Evolutionary conservation across 768 basidiomycete genomes (phyloP).

Genomic region (Dacryopinax spathularia): DNA sequence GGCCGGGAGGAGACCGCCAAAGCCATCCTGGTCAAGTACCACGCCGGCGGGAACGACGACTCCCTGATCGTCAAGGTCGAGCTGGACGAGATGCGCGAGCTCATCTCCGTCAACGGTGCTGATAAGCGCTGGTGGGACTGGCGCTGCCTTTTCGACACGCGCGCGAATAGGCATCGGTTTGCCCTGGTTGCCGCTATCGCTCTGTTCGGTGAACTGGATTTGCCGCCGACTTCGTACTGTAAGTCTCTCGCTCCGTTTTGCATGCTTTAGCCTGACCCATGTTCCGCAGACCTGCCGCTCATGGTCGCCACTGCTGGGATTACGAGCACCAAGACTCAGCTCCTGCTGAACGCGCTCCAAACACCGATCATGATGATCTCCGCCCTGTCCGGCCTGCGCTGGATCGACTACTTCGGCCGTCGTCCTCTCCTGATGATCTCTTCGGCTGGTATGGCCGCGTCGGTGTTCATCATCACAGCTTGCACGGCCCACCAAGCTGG

Average conservation of each 20-base stretch:
- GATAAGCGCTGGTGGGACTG: slow-evolving; percentile 24
- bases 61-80: slow-evolving; percentile 26
- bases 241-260: not conserved
- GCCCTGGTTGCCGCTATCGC: slow-evolving; percentile 2
- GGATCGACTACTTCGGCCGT: slow-evolving; percentile 24
- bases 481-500: slow-evolving; percentile 23
- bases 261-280: slow-evolving; percentile 8
- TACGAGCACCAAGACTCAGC: slow-evolving; percentile 18
- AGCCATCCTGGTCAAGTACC: slow-evolving; percentile 23
- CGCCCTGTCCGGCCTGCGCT: slow-evolving; percentile 23
- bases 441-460: slow-evolving; percentile 18
- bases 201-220: slow-evolving; percentile 16
- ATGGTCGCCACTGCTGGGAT: slow-evolving; percentile 25
- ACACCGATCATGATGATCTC: slow-evolving; percentile 25
- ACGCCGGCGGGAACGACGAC: slow-evolving; percentile 23
- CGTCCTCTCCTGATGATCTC: slow-evolving; percentile 23
- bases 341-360: slow-evolving; percentile 21
- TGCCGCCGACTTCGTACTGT: slow-evolving; percentile 20
- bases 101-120: slow-evolving; percentile 21
- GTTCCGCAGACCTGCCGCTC: not conserved
- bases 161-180: slow-evolving; percentile 21
- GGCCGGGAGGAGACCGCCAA: slow-evolving; percentile 24
- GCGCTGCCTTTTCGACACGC: slow-evolving; percentile 17
- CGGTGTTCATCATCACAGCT: slow-evolving; percentile 24
- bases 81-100: slow-evolving; percentile 25